phyloP scores from a whole-genome alignment of 129 eudicot genomes.

The Centella asiatica region DNA sequence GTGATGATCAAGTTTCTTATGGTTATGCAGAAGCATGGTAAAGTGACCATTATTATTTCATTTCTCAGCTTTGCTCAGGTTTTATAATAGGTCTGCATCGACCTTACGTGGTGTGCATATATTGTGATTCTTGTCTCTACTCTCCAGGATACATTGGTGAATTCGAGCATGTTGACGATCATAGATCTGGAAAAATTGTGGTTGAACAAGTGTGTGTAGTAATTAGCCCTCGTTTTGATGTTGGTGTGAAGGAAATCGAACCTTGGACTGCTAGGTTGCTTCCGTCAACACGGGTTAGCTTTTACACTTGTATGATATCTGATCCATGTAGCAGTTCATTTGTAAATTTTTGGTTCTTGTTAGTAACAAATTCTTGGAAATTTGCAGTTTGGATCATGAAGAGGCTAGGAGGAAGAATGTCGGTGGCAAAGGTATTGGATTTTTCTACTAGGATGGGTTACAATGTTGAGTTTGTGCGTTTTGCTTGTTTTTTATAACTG shows the following conservation, averaged over 20 bases:
- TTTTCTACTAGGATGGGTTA: background rate
- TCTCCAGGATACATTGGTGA: slow-evolving; percentile 12
- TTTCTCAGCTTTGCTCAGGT: no score
- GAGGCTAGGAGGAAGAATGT: slow-evolving; percentile 1
- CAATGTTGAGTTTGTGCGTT: background rate
- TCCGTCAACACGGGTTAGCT: background rate
- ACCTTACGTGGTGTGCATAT: background rate
- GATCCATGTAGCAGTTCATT: background rate
- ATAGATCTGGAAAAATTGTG: slow-evolving; percentile 18
- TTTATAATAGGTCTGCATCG: background rate
- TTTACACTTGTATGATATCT: background rate
- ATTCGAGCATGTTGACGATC: slow-evolving; percentile 16
- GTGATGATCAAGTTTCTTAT: slow-evolving; percentile 16
- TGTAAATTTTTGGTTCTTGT: no score
- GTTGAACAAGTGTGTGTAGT: slow-evolving; percentile 12
- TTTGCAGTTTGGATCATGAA: background rate
- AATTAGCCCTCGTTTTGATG: slow-evolving; percentile 12
- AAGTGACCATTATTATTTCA: background rate
- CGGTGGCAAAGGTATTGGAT: background rate
- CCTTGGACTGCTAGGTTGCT: slow-evolving; percentile 14
- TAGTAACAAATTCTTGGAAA: background rate
- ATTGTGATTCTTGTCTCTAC: background rate
- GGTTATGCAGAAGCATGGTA: slow-evolving; percentile 17
- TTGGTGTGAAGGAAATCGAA: background rate
- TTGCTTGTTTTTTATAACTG: background rate